Conservation (phyloP, 2,329 filamentous ascomycete genomes). For the Albophoma yamanashiensis region DNA sequence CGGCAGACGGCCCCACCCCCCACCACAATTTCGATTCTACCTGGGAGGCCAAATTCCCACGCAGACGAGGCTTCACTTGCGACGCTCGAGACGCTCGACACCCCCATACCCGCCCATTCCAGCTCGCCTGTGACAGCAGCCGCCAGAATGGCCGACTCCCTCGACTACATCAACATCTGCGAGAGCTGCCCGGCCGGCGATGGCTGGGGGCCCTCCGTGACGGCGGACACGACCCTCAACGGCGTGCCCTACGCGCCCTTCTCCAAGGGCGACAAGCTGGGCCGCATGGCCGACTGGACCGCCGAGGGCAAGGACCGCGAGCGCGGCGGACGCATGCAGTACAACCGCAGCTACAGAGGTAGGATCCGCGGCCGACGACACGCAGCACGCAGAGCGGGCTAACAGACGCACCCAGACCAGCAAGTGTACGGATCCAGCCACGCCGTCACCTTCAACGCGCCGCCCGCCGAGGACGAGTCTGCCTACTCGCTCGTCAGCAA, state of each 20-base stretch:
- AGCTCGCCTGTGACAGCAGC: not conserved
- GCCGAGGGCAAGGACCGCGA: conserved; percentile 78
- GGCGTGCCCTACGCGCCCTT: conserved; percentile 96
- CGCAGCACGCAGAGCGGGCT: not conserved
- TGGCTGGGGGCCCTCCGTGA: conserved; percentile 78
- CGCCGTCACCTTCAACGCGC: conserved; percentile 79
- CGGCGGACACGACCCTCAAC: conserved; percentile 78
- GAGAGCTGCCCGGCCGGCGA: conserved; percentile 63
- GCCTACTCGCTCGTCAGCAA: conserved; percentile 98
- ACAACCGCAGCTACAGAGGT: conserved; percentile 92
- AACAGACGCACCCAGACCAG: conserved; percentile 52
- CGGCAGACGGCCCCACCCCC: conserved; percentile 23
- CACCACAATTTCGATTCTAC: conserved; percentile 29
- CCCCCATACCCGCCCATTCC: conserved; percentile 2
- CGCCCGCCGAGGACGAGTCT: conserved; percentile 88
- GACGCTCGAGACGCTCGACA: conserved; percentile 3
- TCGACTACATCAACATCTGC: conserved; percentile 53
- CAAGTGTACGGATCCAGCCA: conserved; percentile 92
- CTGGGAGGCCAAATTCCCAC: conserved; percentile 21
- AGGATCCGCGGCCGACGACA: conserved; percentile 5
- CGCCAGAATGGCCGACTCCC: conserved; percentile 39
- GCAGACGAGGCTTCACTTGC: conserved; percentile 9
- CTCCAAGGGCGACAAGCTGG: conserved; percentile 97
- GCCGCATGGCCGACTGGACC: conserved; percentile 99
- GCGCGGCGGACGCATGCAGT: conserved; percentile 72